Conservation (phyloP, 164 flowering plant species). For the Chloranthus sessilifolius region DNA sequence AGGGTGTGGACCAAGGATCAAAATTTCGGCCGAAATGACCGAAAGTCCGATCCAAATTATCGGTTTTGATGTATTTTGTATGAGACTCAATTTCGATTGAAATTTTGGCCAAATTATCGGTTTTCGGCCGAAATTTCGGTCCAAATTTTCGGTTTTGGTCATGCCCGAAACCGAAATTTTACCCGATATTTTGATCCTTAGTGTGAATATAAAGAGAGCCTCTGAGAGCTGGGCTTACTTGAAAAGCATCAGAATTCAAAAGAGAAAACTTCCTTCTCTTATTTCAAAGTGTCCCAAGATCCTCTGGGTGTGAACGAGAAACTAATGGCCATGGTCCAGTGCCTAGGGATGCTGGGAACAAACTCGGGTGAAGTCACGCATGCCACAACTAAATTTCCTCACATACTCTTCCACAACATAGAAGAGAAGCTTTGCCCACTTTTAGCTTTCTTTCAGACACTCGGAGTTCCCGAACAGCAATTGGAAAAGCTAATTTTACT, state of each 20-base stretch:
- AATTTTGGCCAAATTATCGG: too few relatives aligned
- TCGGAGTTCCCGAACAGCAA: slow-evolving; percentile 74
- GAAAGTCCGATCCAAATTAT: too few relatives aligned
- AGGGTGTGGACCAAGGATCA: slow-evolving; percentile 28
- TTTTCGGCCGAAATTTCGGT: too few relatives aligned
- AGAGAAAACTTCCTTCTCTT: slow-evolving; percentile 73
- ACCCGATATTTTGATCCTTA: too few relatives aligned
- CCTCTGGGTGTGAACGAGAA: slow-evolving; percentile 71
- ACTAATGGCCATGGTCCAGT: slow-evolving; percentile 79
- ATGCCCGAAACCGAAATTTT: too few relatives aligned
- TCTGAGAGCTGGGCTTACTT: slow-evolving; percentile 81
- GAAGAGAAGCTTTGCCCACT: slow-evolving; percentile 96
- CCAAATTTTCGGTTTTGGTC: too few relatives aligned
- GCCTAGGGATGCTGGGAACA: slow-evolving; percentile 63
- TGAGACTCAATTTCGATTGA: too few relatives aligned
- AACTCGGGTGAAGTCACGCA: slow-evolving; percentile 65
- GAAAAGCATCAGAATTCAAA: slow-evolving; percentile 68
- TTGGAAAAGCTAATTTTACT: slow-evolving; percentile 67
- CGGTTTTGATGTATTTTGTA: too few relatives aligned
- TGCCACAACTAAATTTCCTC: slow-evolving; percentile 76
- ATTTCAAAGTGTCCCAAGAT: slow-evolving; percentile 84
- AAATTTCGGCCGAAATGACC: too few relatives aligned
- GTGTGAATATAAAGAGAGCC: too few relatives aligned
- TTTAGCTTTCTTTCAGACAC: slow-evolving; percentile 75
- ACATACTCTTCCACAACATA: slow-evolving; percentile 74